These are phyloP conservation scores for Penicillium sp. DNA, from an alignment of 2,329 filamentous ascomycete species.

Conservation along the genomic window DNA sequence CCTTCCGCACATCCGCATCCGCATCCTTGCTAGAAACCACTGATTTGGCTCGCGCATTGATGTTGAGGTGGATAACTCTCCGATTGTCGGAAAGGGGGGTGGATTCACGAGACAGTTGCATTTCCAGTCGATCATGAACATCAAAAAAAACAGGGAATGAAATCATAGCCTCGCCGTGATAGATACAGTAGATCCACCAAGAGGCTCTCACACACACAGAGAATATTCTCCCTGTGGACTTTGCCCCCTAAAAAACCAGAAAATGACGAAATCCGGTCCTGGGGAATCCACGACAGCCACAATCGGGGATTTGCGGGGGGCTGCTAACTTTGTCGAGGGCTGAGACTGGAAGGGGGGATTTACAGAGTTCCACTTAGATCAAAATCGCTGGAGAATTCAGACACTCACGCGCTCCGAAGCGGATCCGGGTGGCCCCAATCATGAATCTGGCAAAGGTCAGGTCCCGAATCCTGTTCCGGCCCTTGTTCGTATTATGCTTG, in stretches of 20 bases:
- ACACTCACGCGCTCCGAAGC: conserved; percentile 11
- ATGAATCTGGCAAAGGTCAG: conserved; percentile 16
- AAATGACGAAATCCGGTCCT: conserved; percentile 3
- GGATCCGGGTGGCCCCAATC: conserved; percentile 14
- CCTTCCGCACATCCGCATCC: too few relatives aligned
- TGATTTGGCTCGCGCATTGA: too few relatives aligned
- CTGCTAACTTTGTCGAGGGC: conserved; percentile 1
- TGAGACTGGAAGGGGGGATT: conserved; percentile 1
- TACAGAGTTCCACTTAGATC: background rate
- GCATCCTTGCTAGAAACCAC: background rate
- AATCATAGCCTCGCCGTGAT: background rate
- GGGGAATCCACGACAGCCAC: conserved; percentile 12
- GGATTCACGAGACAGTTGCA: too few relatives aligned
- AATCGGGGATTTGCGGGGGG: conserved; percentile 15
- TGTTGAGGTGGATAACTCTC: too few relatives aligned
- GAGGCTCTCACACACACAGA: too few relatives aligned
- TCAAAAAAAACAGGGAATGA: background rate
- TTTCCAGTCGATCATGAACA: background rate
- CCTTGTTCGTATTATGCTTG: background rate
- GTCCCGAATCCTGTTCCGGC: conserved; percentile 6
- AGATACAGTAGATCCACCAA: background rate
- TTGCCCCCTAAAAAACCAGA: background rate
- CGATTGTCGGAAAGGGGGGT: background rate
- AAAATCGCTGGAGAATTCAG: conserved; percentile 7
- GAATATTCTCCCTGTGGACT: too few relatives aligned